Base-by-base conservation (phyloP, 768 basidiomycete genomes). In the Suillus decipiens region DNA sequence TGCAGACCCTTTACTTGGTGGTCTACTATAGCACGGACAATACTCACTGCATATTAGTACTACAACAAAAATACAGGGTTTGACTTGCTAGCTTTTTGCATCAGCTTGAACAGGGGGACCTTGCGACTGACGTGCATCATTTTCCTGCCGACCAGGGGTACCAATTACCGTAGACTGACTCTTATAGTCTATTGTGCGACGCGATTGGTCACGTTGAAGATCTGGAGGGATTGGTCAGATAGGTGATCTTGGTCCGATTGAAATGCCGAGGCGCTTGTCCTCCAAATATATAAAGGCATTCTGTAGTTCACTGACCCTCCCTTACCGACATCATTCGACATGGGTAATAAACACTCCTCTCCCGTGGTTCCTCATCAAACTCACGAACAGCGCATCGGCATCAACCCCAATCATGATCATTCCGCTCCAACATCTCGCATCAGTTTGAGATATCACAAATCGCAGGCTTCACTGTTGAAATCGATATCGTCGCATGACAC, bases 401-500 rank as follows among this genome's bases (percentile, higher is more conserved):
- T 59, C 5, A 61, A 65, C 50, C n/a, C 63, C 15, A 43, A 61
- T 42, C 28, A 43, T 55, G 47, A 61, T 48, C 56, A 58, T 43
- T 62, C 71, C 4, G 53, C 66, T 28, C 68, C 70, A 22, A 55
- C 64, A 62, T 63, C 82, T 59, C 79, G 75, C 15, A 60, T 82
- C 63, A 78, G 71, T 65, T 63, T 84, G 12, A 77, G 78, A 56
- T 81, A 79, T 53, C 69, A 75, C 31, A 78, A 78, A 62, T 76
- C 73, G 5, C 70, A 73, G 37, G 69, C 71, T 2, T 78, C 78
- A 12, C 71, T 76, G 36, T 66, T 74, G 43, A 77, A 72, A 66
- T 77, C 76, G 33, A 69, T 74, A 15, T 72, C 73, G 1, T 78
- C 80, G n/a, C 73, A 78, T 59, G 82, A 82, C 17, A 77, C 78